Evolutionary conservation across 2,329 filamentous ascomycete genomes (phyloP), one percentile per base, ranked within the genome.

Genomic region (Hypocreales sp.): DNA sequence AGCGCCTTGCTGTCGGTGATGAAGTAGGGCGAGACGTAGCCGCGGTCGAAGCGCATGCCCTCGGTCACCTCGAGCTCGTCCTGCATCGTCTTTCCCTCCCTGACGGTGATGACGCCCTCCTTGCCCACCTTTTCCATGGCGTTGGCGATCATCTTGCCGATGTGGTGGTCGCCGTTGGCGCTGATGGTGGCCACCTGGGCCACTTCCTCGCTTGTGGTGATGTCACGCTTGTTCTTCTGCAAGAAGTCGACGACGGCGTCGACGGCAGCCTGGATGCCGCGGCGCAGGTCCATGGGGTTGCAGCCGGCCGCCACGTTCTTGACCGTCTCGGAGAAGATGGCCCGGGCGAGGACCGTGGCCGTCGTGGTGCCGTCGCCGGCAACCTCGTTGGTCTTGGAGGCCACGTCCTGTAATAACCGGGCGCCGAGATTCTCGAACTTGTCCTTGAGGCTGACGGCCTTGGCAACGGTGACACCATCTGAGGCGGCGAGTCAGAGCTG

Each of bases 51-150:
- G 59, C 90, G 84, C 90, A 98, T 98, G 55, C 90, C 90, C 77
- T 98, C 90, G 33, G 90, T 98, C 36, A 98, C 77, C 65, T 98
- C 90, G 31, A 98, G 79, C 73, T 98, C 90, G 45, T 98, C 90
- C 47, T 81, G 75, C 51, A 92, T 78, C 34, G 90, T 95, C 79
- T 95, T 98, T 55, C 90, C 90, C 71, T 98, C 90, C 79, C 98
- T 98, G 51, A 95, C 87, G 32, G 90, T 98, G 58, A 98, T 98
- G 50, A 98, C 90, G 68, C 90, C 90, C 67, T 98, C 90, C 73
- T 98, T 98, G 60, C 90, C 90, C 38, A 98, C 90, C 72, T 92
- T 93, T 72, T 98, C 90, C 90, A 98, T 98, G 44, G 90, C 90
- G 53, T 76, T 94, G 52, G 90, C 86, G 56, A 98, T 90, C 52